Evolutionary conservation across 2,329 filamentous ascomycete species (phyloP), one percentile per base, ranked within the genome.

Genomic region (Trematosphaeria pertusa): DNA sequence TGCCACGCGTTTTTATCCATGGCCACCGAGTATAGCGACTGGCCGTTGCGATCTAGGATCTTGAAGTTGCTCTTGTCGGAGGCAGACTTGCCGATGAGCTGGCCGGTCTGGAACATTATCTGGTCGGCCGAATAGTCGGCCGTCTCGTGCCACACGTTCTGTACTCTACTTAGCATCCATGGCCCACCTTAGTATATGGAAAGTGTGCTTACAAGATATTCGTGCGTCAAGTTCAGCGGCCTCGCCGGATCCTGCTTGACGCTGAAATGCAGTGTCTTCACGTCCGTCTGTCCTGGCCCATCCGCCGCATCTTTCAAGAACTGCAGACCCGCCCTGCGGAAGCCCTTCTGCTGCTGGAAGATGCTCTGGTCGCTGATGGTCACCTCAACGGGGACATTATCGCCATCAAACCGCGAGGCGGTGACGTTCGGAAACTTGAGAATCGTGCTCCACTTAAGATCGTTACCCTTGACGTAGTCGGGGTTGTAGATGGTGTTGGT

Each of bases 261-360:
- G 56, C 78, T 82, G 67, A 82, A 86, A 69, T 87, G 84, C 39
- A 86, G 75, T 1, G 82, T 85, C 71, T 84, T 85, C 47, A 84
- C 68, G 20, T 82, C 82, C 19, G 65, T 64, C 28, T 77, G 81
- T 17, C 78, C 80, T n/a, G 70, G 54, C 41, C 83, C 82, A 33
- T 77, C 76, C 42, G 80, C 73, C 14, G 72, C 80, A 78, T 72
- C 77, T 71, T 55, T 74, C 67, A 78, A 74, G 43, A 83, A 72
- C 36, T 71, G 75, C 41, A 85, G 74, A 49, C 84, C 83, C 1
- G 80, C 81, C 52, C 84, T 81, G 31, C 84, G 78, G 73, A 87
- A 86, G 15, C 84, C 84, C 2, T 69, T 70, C 67, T 87, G 84
- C 56, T 79, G 77, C 58, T 74, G 54, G 68, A 86, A 87, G 66